A percentile compares a stretch with the other conserved stretches of the same genome.
phyloP scores from a whole-genome alignment of 2,329 filamentous ascomycete species.

The Rutstroemia sp. region DNA sequence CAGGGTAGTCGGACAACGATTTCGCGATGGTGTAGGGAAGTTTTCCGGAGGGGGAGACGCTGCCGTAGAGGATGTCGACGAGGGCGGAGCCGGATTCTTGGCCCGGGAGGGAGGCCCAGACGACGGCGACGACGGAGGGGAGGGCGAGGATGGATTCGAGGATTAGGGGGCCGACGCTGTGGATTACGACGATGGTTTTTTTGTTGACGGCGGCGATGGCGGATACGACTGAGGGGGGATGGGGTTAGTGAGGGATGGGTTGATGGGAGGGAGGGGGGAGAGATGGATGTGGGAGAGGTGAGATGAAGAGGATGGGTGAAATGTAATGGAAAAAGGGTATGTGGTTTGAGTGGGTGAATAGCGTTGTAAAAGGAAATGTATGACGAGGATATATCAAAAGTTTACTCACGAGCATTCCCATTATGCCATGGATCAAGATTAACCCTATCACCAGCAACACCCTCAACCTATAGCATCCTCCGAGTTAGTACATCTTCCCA shows the following conservation, averaged over 20 bases:
- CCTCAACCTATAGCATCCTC: constrained; percentile 18
- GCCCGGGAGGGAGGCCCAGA: constrained; percentile 53
- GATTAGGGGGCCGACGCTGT: constrained; percentile 53
- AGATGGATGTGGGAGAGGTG: too few species aligned
- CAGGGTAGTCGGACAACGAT: constrained; percentile 39
- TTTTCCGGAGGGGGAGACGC: constrained; percentile 41
- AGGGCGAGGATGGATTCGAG: constrained; percentile 55
- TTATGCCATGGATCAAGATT: constrained; percentile 59
- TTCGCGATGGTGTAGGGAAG: constrained; percentile 54
- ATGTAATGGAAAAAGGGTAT: too few species aligned
- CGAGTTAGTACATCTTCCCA: too few species aligned
- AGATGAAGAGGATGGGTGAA: too few species aligned
- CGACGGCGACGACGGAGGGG: constrained; percentile 53
- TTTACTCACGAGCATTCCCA: constrained; percentile 18
- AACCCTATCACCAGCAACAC: constrained; percentile 45
- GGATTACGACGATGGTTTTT: constrained; percentile 57
- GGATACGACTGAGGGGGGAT: constrained; percentile 34
- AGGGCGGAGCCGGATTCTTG: constrained; percentile 55
- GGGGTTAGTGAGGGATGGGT: too few species aligned
- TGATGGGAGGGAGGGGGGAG: too few species aligned
- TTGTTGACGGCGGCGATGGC: constrained; percentile 50
- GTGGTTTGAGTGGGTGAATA: too few species aligned
- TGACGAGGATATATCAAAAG: too few species aligned
- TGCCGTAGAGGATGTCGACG: constrained; percentile 53
- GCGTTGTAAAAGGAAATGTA: too few species aligned